phyloP scores from a whole-genome alignment of 2,329 filamentous ascomycete genomes.

The Akanthomyces muscarius region DNA sequence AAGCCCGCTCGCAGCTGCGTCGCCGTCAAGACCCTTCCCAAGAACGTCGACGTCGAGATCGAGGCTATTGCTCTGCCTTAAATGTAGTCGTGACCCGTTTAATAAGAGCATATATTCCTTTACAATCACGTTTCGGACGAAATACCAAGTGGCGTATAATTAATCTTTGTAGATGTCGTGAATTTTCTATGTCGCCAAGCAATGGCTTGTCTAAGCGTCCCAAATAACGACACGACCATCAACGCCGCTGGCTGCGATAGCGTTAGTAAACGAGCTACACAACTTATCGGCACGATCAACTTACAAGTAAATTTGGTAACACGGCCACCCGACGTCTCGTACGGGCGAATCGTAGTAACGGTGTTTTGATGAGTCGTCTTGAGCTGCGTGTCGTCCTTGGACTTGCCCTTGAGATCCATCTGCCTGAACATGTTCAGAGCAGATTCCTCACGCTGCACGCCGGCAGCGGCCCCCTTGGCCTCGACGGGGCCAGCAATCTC shows the following conservation, averaged over 20 bases:
- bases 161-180: background rate
- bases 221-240: conserved; percentile 80
- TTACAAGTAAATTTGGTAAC: conserved; percentile 85
- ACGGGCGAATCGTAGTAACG: conserved; percentile 77
- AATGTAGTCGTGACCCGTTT: conserved; percentile 18
- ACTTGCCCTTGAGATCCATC: conserved; percentile 96
- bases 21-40: conserved; percentile 82
- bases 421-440: conserved; percentile 97
- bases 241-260: conserved; percentile 65
- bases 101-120: conserved; percentile 10
- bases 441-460: conserved; percentile 73
- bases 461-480: conserved; percentile 59
- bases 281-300: conserved; percentile 31
- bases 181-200: background rate
- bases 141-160: background rate
- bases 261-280: conserved; percentile 23
- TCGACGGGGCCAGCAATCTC: conserved; percentile 78
- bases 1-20: conserved; percentile 89
- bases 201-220: conserved; percentile 49
- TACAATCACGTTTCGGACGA: background rate
- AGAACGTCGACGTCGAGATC: conserved; percentile 84
- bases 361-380: conserved; percentile 97
- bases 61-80: conserved; percentile 76
- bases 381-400: conserved; percentile 86
- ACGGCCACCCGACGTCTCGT: conserved; percentile 59